Percentiles rank a stretch among this genome's conserved stretches.
phyloP scores from a whole-genome alignment of 1,284 basidiomycete species.

The Leccinum fuscescens region DNA sequence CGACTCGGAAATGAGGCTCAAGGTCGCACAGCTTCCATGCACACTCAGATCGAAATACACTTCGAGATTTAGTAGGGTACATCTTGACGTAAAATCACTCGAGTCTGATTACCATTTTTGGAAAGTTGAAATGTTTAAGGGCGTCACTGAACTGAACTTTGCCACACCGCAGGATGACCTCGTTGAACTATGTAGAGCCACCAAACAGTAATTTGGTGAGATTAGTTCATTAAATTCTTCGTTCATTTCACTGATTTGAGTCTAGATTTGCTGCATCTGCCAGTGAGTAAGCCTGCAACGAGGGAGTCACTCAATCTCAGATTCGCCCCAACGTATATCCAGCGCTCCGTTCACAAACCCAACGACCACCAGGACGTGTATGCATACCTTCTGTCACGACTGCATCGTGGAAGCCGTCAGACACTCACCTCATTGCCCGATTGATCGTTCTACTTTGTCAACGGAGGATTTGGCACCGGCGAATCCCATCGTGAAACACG shows the following conservation, averaged over 20 bases:
- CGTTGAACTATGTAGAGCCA: slow-evolving; percentile 48
- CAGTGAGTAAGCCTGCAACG: slow-evolving; percentile 44
- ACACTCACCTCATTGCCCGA: slow-evolving; percentile 71
- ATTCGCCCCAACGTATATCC: slow-evolving; percentile 4
- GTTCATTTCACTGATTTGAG: slow-evolving; percentile 6
- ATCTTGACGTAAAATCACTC: slow-evolving; percentile 18
- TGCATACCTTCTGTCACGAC: slow-evolving; percentile 80
- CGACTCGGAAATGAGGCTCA: background rate
- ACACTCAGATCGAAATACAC: background rate
- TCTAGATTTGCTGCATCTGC: slow-evolving; percentile 80
- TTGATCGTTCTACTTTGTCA: slow-evolving; percentile 69
- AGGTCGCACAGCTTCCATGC: background rate
- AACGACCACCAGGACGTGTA: slow-evolving; percentile 67
- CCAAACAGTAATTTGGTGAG: slow-evolving; percentile 61
- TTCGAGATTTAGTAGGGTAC: background rate
- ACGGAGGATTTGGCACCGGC: slow-evolving; percentile 55
- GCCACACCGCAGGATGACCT: slow-evolving; percentile 24
- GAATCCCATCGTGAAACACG: slow-evolving; percentile 70
- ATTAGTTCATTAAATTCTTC: background rate
- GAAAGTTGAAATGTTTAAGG: slow-evolving; percentile 2
- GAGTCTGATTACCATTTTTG: slow-evolving; percentile 19
- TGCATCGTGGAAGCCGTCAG: slow-evolving; percentile 70
- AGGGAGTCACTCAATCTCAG: background rate
- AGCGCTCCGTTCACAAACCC: slow-evolving; percentile 77
- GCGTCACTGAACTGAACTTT: background rate